These are phyloP conservation scores for Leishmania amazonensis DNA, from an alignment of 208 protist species.

Conservation along the genomic window DNA sequence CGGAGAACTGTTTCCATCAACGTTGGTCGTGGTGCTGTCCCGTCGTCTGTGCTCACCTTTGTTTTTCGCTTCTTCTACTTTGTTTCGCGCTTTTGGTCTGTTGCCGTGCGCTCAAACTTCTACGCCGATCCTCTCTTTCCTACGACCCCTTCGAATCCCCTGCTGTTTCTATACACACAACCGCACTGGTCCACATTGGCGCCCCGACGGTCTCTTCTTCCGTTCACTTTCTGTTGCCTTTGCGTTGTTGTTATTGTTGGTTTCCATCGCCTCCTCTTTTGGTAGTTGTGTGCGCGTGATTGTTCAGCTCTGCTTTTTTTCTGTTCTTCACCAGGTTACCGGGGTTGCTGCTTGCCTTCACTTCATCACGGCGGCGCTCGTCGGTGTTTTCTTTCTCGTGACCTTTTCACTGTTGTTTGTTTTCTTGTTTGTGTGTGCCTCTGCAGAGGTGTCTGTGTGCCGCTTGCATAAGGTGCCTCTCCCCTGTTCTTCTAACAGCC, in stretches of 20 bases:
- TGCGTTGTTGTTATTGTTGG: not conserved
- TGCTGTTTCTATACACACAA: not conserved
- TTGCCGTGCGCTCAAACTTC: not conserved
- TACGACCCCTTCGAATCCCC: not conserved
- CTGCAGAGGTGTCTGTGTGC: not conserved
- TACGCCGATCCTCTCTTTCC: not conserved
- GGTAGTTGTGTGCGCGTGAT: not conserved
- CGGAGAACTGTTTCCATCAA: not conserved
- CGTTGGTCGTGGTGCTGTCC: not conserved
- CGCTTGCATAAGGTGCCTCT: not conserved
- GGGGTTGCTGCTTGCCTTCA: not conserved
- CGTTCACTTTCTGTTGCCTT: not conserved
- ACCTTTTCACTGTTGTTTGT: not conserved
- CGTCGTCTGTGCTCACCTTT: not conserved
- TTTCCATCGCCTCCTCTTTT: slow-evolving; percentile 3
- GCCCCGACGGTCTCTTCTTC: not conserved
- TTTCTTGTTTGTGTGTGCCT: not conserved
- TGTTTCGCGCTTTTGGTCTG: not conserved
- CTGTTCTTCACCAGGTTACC: not conserved
- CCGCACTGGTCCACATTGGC: not conserved
- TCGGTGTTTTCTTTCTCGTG: not conserved
- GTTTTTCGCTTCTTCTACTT: not conserved
- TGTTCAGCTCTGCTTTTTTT: not conserved
- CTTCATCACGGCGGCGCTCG: not conserved
- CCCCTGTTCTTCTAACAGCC: not conserved